A percentile compares a stretch with the other conserved stretches of the same genome.
Conservation (phyloP, 1,284 basidiomycete genomes). For the Ganoderma boninense region DNA sequence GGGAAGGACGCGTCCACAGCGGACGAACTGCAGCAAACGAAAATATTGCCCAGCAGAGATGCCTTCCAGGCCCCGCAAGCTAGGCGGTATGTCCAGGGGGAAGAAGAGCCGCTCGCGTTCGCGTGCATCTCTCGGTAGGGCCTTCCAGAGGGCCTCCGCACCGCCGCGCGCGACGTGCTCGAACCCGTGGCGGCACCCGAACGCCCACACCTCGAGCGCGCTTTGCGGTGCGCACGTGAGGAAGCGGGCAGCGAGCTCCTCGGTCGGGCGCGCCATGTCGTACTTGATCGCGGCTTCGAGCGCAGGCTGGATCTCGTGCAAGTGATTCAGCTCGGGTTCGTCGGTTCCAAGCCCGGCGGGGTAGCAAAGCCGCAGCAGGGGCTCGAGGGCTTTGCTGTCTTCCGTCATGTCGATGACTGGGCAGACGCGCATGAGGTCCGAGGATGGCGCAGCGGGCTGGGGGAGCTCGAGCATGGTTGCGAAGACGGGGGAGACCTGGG, state of each 20-base stretch:
- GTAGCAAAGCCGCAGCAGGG: conserved; percentile 50
- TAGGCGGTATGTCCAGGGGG: neutral
- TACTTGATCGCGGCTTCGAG: conserved; percentile 31
- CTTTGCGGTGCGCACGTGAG: neutral
- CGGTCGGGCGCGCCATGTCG: conserved; percentile 26
- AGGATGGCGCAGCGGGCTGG: conserved; percentile 7
- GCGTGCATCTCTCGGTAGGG: neutral
- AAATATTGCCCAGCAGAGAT: conserved; percentile 30
- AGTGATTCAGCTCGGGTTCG: neutral
- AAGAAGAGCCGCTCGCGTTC: neutral
- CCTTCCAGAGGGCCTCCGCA: neutral
- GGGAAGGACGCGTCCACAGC: neutral
- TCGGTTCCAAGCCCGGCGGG: conserved; percentile 35
- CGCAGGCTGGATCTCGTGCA: conserved; percentile 6
- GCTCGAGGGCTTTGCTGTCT: conserved; percentile 41
- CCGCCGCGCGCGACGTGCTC: conserved; percentile 20
- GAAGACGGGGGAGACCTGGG: conserved; percentile 40
- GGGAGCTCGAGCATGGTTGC: conserved; percentile 28
- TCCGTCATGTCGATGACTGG: conserved; percentile 44
- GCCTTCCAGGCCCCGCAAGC: conserved; percentile 2
- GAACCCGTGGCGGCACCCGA: conserved; percentile 25
- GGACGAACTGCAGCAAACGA: conserved; percentile 27
- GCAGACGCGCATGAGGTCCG: neutral
- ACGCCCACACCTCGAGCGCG: conserved; percentile 30
- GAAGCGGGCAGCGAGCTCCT: conserved; percentile 17